Base-by-base conservation (phyloP, 2,329 filamentous ascomycete genomes). In the Stylonectria norvegica region DNA sequence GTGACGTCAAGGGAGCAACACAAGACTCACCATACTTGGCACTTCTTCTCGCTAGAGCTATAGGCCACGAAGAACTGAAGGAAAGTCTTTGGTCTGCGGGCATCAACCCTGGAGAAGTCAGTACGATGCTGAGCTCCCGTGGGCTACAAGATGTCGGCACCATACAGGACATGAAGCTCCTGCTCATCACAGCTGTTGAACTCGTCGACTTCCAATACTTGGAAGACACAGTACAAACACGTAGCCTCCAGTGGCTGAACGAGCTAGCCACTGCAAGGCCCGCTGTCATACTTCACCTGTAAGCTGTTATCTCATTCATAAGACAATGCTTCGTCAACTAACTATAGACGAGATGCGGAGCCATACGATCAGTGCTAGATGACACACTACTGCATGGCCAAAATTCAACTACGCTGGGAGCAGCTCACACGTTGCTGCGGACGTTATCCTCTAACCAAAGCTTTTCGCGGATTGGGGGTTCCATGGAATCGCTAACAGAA, bases 191-290 rank as follows among this genome's bases (percentile, higher is more conserved):
- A 3, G 78, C 78, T 1, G 79, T 85, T 40, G 74, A 78, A 53
- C 67, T 85, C 29, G 75, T 85, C 8, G 82, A 86, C 55, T 85
- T 86, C 53, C 74, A 77, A 40, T 76, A 76, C 42, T 64, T 84
- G 6, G 81, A 85, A 42, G 80, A 85, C 40, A 67, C 68, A 2
- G 70, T 81, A 14, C 81, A 85, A 56, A 73, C 75, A 30, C 70
- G 78, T 11, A 76, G 70, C 12, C 63, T 86, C 3, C 57, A 66
- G 12, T 83, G 81, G 78, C 67, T 86, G 23, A 78, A 76, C 36
- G 67, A 74, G 35, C 60, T 85, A 19, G 79, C 79, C 3, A 53
- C 58, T 8, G 67, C 67, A 15, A 67, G 81, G 16, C 78, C 80
- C 3, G 62, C 67, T 6, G 79, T 85, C 7, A 68, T 83, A 17